Conservation (phyloP, 306 rosid species). For the Psophocarpus tetragonolobus region DNA sequence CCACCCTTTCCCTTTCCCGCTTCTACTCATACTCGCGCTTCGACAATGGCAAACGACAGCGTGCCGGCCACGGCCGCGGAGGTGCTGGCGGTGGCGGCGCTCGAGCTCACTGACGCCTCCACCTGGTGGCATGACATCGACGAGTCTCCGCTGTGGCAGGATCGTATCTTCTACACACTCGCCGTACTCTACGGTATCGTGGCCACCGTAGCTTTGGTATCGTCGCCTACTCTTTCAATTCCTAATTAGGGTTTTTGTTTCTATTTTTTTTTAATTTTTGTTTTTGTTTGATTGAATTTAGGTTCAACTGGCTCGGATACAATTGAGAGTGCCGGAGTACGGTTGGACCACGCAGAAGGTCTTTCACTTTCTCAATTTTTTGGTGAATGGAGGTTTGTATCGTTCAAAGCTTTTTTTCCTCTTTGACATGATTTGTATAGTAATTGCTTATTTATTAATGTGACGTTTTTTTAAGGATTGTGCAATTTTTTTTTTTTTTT, state of each 20-base stretch:
- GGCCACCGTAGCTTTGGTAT: constrained; percentile 75
- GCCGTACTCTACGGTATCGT: constrained; percentile 77
- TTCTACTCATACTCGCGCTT: too few species aligned
- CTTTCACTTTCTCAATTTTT: constrained; percentile 92
- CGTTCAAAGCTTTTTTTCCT: not conserved
- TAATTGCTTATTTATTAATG: not conserved
- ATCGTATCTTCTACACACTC: constrained; percentile 69
- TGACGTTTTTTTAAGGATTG: constrained; percentile 12
- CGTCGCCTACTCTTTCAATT: not conserved
- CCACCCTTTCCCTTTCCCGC: too few species aligned
- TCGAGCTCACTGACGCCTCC: constrained; percentile 52
- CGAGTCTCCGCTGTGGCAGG: constrained; percentile 70
- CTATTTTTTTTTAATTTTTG: not conserved
- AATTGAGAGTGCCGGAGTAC: constrained; percentile 93
- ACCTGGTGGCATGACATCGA: constrained; percentile 83
- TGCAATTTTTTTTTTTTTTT: constrained; percentile 11
- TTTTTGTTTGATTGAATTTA: constrained; percentile 23
- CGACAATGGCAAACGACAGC: constrained; percentile 42
- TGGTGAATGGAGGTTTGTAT: constrained; percentile 96
- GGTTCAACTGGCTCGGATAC: constrained; percentile 92
- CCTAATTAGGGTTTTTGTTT: constrained; percentile 25
- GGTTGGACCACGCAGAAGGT: constrained; percentile 99
- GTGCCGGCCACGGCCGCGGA: constrained; percentile 30
- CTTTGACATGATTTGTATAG: not conserved
- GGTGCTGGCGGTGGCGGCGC: constrained; percentile 50